phyloP scores from a whole-genome alignment of 768 basidiomycete genomes.

The Clitopilus hobsonii region DNA sequence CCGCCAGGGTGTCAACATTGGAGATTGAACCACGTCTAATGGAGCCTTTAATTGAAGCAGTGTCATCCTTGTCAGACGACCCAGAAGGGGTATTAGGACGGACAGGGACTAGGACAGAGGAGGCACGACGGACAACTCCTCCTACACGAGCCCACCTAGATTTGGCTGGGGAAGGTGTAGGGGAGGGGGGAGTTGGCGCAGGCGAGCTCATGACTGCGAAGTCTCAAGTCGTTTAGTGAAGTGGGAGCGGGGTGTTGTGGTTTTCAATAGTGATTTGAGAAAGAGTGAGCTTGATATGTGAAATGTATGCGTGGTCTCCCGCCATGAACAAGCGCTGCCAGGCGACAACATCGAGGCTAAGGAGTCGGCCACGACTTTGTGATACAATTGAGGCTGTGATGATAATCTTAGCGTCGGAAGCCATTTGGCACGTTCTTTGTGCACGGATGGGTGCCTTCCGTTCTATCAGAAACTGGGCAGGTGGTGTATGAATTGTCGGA shows the following conservation, averaged over 20 bases:
- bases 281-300: slow-evolving; percentile 11
- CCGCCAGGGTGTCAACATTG: slow-evolving; percentile 13
- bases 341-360: slow-evolving; percentile 38
- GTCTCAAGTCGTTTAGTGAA: slow-evolving; percentile 9
- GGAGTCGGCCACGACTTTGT: slow-evolving; percentile 6
- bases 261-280: neutral
- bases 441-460: neutral
- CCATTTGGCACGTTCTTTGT: neutral
- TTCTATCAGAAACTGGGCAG: neutral
- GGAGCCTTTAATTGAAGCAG: slow-evolving; percentile 21
- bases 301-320: slow-evolving; percentile 11
- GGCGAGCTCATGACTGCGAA: slow-evolving; percentile 4
- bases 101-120: slow-evolving; percentile 43
- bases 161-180: slow-evolving; percentile 27
- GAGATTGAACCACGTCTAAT: slow-evolving; percentile 8
- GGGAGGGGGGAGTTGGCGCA: slow-evolving; percentile 7
- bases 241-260: slow-evolving; percentile 6
- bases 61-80: slow-evolving; percentile 21
- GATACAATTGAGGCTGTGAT: neutral
- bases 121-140: slow-evolving; percentile 55
- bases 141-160: slow-evolving; percentile 59
- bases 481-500: neutral
- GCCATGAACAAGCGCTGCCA: slow-evolving; percentile 37
- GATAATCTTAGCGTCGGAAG: neutral
- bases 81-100: slow-evolving; percentile 28